Base-by-base conservation (phyloP, 2,329 filamentous ascomycete genomes). In the Claviceps humidiphila region DNA sequence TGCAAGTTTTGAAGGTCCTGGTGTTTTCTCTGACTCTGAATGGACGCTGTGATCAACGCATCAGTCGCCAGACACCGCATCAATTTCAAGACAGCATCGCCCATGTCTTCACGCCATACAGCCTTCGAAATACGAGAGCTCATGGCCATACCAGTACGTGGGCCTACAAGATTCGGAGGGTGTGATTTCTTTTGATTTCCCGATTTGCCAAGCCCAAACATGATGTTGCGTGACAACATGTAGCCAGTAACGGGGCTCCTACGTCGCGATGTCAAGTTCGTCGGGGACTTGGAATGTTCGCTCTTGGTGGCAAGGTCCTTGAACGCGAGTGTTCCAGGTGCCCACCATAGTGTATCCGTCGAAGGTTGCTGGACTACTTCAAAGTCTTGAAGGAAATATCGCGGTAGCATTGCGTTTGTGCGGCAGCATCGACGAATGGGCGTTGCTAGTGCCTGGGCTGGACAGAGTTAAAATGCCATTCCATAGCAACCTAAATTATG, bases 351-450 rank as follows among this genome's bases (percentile, higher is more conserved):
- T 2, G 67, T 58, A 0, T 64, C 61, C 0, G 76, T 78, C 9
- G 72, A 66, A 0, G 82, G 81, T 52, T 85, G 74, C 1, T 67
- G 61, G 13, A 81, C 67, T 2, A 81, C 60, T 30, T 74, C 72
- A 54, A 88, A 81, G 37, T 77, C 71, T 51, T 85, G 77, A 4
- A 87, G 68, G 61, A 88, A 84, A 59, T 75, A 80, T 14, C 64
- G 66, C 1, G 85, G 85, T 6, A 87, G 64, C 1, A 61, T 60
- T 0, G 64, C 61, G 0, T 59, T 55, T 1, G 81, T 80, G 37
- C 75, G 61, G 22, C 65, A 60, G 59, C 83, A 87, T 53, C 63
- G 58, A 51, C 85, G 80, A 22, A 83, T 53, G 0, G 81, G 78
- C 0, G 77, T 76, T 34, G 77, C 77, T 22, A 89, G 74, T 6